Percentiles rank a stretch among this genome's conserved stretches.
phyloP scores from a whole-genome alignment of 371 early-diverging fungal genomes.

The Mortierella sp. region DNA sequence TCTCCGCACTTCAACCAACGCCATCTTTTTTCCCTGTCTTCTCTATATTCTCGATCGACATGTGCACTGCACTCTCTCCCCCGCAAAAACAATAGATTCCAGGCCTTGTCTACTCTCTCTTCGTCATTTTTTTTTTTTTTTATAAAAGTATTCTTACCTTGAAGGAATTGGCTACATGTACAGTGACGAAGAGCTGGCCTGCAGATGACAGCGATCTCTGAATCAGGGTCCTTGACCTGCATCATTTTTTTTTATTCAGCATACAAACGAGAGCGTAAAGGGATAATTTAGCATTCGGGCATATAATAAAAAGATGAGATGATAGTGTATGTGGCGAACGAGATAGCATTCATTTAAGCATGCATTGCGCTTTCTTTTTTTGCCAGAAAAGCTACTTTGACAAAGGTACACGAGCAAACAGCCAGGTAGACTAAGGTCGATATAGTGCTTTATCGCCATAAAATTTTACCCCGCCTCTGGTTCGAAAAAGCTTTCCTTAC shows the following conservation, averaged over 20 bases:
- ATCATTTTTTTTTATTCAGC: too few species aligned
- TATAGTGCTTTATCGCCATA: too few species aligned
- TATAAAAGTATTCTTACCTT: background rate
- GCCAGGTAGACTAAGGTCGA: too few species aligned
- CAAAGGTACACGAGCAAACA: too few species aligned
- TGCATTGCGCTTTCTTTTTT: too few species aligned
- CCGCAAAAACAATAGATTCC: background rate
- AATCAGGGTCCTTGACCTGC: conserved; percentile 12
- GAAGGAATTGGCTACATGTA: background rate
- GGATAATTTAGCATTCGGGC: too few species aligned
- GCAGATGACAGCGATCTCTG: background rate
- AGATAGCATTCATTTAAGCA: too few species aligned
- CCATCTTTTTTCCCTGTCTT: background rate
- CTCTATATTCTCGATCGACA: conserved; percentile 1
- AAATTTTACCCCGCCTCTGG: background rate
- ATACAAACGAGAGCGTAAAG: too few species aligned
- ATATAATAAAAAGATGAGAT: too few species aligned
- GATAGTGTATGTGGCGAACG: too few species aligned
- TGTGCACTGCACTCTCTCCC: background rate
- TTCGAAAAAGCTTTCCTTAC: background rate
- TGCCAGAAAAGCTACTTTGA: too few species aligned
- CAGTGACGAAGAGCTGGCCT: conserved; percentile 1
- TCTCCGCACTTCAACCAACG: conserved; percentile 1
- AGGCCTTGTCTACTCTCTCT: background rate
- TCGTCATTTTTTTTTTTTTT: background rate